phyloP scores from a whole-genome alignment of 2,329 filamentous ascomycete species.

The Phyllosticta citrichinensis region DNA sequence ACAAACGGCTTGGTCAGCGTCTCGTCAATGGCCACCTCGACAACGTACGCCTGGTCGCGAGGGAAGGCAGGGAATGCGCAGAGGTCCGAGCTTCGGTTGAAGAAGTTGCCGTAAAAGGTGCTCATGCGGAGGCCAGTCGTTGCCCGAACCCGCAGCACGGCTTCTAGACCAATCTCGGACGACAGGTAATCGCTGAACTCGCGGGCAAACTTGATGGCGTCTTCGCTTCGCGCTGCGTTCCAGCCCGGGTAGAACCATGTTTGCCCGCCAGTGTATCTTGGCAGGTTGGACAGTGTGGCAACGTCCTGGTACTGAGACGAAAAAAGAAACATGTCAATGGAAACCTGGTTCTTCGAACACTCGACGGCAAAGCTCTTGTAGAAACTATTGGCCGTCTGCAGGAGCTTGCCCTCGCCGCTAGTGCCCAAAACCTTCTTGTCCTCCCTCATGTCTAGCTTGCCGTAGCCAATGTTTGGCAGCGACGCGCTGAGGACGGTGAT shows the following conservation, averaged over 20 bases:
- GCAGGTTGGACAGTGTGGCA: constrained; percentile 88
- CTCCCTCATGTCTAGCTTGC: constrained; percentile 85
- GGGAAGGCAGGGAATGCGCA: constrained; percentile 98
- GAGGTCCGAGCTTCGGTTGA: constrained; percentile 94
- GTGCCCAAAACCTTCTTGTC: constrained; percentile 95
- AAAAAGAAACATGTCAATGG: constrained; percentile 96
- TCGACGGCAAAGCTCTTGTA: constrained; percentile 99
- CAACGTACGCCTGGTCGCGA: constrained; percentile 92
- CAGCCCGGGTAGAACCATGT: constrained; percentile 98
- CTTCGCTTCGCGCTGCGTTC: constrained; percentile 87
- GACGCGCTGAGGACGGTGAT: constrained; percentile 85
- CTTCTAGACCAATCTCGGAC: constrained; percentile 89
- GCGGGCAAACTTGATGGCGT: constrained; percentile 93
- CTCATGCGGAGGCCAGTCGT: constrained; percentile 93
- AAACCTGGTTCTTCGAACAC: constrained; percentile 97
- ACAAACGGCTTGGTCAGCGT: constrained; percentile 83
- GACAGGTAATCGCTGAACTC: constrained; percentile 98
- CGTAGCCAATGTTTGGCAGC: constrained; percentile 79
- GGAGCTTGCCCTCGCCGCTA: constrained; percentile 74
- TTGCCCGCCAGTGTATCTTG: constrained; percentile 91
- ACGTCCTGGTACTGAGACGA: constrained; percentile 96
- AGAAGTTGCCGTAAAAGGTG: constrained; percentile 99
- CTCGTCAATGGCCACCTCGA: constrained; percentile 97
- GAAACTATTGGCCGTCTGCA: constrained; percentile 91
- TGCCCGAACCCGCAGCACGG: constrained; percentile 87